A percentile compares a stretch with the other conserved stretches of the same genome.
Conservation (phyloP, 164 flowering plant genomes). For the Dillenia turbinata region DNA sequence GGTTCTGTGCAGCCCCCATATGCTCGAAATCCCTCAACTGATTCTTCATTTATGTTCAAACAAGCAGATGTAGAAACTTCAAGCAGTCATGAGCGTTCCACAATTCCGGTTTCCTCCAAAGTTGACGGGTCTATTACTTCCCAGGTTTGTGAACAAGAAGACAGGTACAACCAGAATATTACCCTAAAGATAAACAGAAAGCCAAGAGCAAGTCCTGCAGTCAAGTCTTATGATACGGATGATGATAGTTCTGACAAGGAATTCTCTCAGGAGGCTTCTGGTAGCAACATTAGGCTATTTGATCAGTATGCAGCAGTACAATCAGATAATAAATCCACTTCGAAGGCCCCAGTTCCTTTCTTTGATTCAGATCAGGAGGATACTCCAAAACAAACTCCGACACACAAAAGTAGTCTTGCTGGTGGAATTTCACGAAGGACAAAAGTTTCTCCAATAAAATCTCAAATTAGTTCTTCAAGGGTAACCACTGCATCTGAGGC, state of each 20-base stretch:
- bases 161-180: constrained; percentile 8
- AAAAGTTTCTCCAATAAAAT: constrained; percentile 26
- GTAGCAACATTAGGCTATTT: constrained; percentile 6
- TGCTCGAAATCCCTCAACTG: constrained; percentile 17
- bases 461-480: constrained; percentile 14
- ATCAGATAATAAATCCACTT: constrained; percentile 9
- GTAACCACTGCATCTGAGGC: constrained; percentile 12
- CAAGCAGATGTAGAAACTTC: constrained; percentile 17
- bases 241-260: constrained; percentile 28
- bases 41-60: constrained; percentile 17
- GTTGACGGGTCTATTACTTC: constrained; percentile 11
- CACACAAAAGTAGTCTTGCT: constrained; percentile 17
- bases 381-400: constrained; percentile 12
- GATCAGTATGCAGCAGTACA: constrained; percentile 3
- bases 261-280: constrained; percentile 9
- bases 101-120: constrained; percentile 1
- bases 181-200: constrained; percentile 9
- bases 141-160: constrained; percentile 12
- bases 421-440: constrained; percentile 52
- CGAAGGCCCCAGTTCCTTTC: constrained; percentile 16
- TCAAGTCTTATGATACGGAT: constrained; percentile 11
- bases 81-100: constrained; percentile 13
- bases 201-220: constrained; percentile 10
- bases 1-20: constrained; percentile 48
- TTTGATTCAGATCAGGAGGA: constrained; percentile 40